A percentile compares a stretch with the other conserved stretches of the same genome.
Evolutionary conservation across 202 grass and related monocot species (phyloP).

Genomic region (Miscanthus sacchariflorus): DNA sequence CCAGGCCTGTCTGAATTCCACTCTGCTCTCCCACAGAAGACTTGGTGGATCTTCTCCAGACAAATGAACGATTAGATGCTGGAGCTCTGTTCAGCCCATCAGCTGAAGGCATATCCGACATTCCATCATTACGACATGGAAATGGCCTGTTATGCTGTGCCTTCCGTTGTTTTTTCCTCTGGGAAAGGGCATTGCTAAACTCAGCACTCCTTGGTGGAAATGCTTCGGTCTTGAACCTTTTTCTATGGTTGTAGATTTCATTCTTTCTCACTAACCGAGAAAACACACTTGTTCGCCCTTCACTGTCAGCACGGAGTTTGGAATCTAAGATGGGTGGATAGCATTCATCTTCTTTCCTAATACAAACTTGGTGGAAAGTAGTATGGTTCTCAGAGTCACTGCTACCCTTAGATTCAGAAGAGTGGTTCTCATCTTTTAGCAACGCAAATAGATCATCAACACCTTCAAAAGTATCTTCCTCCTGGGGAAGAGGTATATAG

Average conservation of each 20-base stretch:
- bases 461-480: conserved; percentile 36
- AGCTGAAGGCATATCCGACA: conserved; percentile 14
- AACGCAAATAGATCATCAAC: conserved; percentile 53
- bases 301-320: conserved; percentile 56
- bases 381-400: conserved; percentile 50
- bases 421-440: conserved; percentile 45
- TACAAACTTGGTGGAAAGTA: conserved; percentile 25
- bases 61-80: conserved; percentile 40
- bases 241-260: conserved; percentile 29
- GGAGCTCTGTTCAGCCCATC: conserved; percentile 28
- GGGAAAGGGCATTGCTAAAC: conserved; percentile 32
- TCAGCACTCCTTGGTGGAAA: conserved; percentile 36
- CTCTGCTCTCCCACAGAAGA: conserved; percentile 26
- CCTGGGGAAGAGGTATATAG: conserved; percentile 52
- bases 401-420: conserved; percentile 50
- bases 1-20: conserved; percentile 20
- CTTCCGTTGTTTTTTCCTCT: conserved; percentile 36
- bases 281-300: conserved; percentile 59
- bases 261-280: conserved; percentile 42
- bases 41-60: conserved; percentile 43
- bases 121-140: conserved; percentile 22
- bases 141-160: conserved; percentile 33
- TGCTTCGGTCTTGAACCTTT: conserved; percentile 42
- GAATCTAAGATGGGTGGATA: conserved; percentile 41
- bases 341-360: conserved; percentile 42